A percentile compares a stretch with the other conserved stretches of the same genome.
These are phyloP conservation scores for Pseudocercospora crystallina DNA, from an alignment of 2,329 filamentous ascomycete species.

Conservation along the genomic window DNA sequence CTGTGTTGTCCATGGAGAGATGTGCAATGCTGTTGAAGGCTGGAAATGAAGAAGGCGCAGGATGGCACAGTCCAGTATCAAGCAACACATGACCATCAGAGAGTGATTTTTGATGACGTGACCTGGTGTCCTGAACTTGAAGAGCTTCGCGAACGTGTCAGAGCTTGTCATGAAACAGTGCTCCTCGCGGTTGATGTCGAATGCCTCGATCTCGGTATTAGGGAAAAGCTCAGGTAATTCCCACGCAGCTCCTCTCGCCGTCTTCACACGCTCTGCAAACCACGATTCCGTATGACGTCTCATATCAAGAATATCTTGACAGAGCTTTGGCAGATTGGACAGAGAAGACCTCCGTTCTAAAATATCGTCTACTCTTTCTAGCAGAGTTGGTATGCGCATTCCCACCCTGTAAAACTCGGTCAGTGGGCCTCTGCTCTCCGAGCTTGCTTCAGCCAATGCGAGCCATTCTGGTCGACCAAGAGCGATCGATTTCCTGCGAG, in stretches of 20 bases:
- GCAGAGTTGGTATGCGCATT: slow-evolving; percentile 9
- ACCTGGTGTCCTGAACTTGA: slow-evolving; percentile 7
- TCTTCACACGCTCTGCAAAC: not conserved
- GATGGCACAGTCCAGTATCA: slow-evolving; percentile 12
- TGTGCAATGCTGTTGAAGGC: not conserved
- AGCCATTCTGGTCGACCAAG: slow-evolving; percentile 12
- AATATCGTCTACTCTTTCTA: slow-evolving; percentile 5
- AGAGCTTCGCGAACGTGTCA: slow-evolving; percentile 6
- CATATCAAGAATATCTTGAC: slow-evolving; percentile 1
- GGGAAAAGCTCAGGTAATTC: slow-evolving; percentile 1
- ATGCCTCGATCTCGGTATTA: not conserved
- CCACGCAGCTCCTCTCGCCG: not conserved
- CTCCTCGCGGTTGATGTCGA: slow-evolving; percentile 13
- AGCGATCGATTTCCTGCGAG: slow-evolving; percentile 9
- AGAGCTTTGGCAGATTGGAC: not conserved
- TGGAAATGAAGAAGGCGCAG: slow-evolving; percentile 17
- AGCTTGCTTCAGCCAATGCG: not conserved
- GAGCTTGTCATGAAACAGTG: slow-evolving; percentile 15
- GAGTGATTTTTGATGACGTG: slow-evolving; percentile 7
- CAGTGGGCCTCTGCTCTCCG: not conserved
- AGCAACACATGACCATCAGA: slow-evolving; percentile 2
- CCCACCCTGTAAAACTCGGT: slow-evolving; percentile 7
- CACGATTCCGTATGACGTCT: not conserved
- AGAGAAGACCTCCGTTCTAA: not conserved
- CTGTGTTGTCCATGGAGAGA: not conserved